phyloP scores from a whole-genome alignment of 2,329 filamentous ascomycete genomes.

The Fonsecaea multimorphosa region DNA sequence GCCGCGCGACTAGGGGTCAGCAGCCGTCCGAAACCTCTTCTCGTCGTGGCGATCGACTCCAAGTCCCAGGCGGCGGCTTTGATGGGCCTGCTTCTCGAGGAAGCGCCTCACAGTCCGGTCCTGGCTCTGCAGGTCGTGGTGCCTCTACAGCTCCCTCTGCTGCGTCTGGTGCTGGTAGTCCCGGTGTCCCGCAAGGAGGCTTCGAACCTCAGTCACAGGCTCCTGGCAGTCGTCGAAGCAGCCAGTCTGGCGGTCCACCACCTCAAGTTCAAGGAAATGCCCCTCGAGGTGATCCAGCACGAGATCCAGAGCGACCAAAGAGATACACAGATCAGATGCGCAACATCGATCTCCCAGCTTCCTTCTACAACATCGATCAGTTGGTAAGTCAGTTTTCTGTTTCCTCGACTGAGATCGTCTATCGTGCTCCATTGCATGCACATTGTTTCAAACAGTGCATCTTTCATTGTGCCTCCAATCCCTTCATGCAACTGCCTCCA shows the following conservation, averaged over 20 bases:
- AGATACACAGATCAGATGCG: constrained; percentile 37
- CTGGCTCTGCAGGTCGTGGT: constrained; percentile 24
- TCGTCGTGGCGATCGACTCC: constrained; percentile 31
- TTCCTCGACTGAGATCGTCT: constrained; percentile 6
- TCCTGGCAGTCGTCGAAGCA: constrained; percentile 21
- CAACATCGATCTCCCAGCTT: constrained; percentile 39
- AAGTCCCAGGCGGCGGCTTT: constrained; percentile 31
- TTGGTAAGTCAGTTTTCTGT: constrained; percentile 34
- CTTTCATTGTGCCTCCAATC: constrained; percentile 4
- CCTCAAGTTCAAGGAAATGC: constrained; percentile 13
- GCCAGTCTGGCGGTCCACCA: constrained; percentile 24
- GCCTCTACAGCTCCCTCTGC: constrained; percentile 27
- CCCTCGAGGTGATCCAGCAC: constrained; percentile 36
- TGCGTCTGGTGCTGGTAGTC: constrained; percentile 28
- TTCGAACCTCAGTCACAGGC: constrained; percentile 16
- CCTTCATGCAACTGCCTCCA: no score
- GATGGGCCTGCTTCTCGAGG: constrained; percentile 40
- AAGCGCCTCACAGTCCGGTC: constrained; percentile 34
- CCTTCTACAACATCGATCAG: constrained; percentile 39
- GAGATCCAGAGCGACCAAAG: constrained; percentile 27
- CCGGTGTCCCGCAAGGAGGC: constrained; percentile 25
- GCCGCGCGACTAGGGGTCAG: constrained; percentile 37
- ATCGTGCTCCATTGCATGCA: neutral
- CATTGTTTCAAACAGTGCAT: constrained; percentile 4
- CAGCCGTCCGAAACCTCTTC: constrained; percentile 44